phyloP scores from a whole-genome alignment of 2,329 filamentous ascomycete species.

The Boeremia exigua region DNA sequence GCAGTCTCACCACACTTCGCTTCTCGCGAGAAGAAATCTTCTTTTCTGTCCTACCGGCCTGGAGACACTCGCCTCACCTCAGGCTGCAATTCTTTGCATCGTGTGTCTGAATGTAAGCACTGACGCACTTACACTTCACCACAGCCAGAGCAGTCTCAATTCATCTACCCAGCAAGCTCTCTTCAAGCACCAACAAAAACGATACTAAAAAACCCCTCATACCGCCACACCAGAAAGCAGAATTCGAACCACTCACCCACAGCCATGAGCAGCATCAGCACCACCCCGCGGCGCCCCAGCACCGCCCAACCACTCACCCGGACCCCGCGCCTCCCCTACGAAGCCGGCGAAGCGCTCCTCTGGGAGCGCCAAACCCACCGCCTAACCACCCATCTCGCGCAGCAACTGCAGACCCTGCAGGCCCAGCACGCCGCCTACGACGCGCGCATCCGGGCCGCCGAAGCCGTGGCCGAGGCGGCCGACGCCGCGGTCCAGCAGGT shows the following conservation, averaged over 20 bases:
- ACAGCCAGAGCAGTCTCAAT: not conserved
- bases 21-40: not conserved
- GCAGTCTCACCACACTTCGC: not conserved
- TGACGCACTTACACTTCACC: not conserved
- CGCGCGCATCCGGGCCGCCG: slow-evolving; percentile 27
- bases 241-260: too few species aligned
- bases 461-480: slow-evolving; percentile 25
- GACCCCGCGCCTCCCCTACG: slow-evolving; percentile 24
- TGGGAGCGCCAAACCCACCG: slow-evolving; percentile 51
- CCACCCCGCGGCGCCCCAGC: slow-evolving; percentile 14
- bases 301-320: slow-evolving; percentile 11
- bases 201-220: too few species aligned
- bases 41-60: not conserved
- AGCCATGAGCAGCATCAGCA: slow-evolving; percentile 18
- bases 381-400: slow-evolving; percentile 45
- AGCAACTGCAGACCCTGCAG: slow-evolving; percentile 47
- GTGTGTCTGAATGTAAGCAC: too few species aligned
- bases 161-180: not conserved
- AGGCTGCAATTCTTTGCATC: too few species aligned
- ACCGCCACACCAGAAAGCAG: too few species aligned
- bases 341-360: slow-evolving; percentile 39
- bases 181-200: too few species aligned
- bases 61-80: not conserved
- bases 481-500: slow-evolving; percentile 22
- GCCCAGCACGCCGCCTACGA: slow-evolving; percentile 25